Conservation (phyloP, 202 grass and related monocot genomes). For the Elaeis oleifera region DNA sequence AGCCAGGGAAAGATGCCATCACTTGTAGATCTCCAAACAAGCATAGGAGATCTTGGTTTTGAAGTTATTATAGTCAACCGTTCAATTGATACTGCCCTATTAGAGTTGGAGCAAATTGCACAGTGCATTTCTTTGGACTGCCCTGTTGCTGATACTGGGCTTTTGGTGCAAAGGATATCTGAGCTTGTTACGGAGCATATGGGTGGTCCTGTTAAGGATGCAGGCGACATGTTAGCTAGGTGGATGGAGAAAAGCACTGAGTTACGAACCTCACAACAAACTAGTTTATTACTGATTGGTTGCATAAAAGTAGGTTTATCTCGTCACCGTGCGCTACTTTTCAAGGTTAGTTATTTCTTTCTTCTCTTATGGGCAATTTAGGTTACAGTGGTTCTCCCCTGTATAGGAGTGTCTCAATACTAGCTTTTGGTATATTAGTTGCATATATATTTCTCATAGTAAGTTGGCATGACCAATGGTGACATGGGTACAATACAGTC, state of each 20-base stretch:
- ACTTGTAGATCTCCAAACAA: conserved; percentile 73
- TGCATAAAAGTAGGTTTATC: conserved; percentile 85
- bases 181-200: conserved; percentile 87
- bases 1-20: conserved; percentile 79
- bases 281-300: conserved; percentile 87
- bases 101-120: conserved; percentile 90
- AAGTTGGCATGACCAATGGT: too few species aligned
- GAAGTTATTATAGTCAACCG: conserved; percentile 97
- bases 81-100: conserved; percentile 63
- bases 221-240: conserved; percentile 64
- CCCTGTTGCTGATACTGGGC: conserved; percentile 53
- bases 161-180: conserved; percentile 84
- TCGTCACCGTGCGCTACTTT: conserved; percentile 91
- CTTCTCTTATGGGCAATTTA: not conserved
- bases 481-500: too few species aligned
- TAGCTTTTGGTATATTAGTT: conserved; percentile 39
- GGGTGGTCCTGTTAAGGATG: conserved; percentile 91
- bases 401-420: conserved; percentile 20
- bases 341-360: conserved; percentile 52
- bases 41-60: conserved; percentile 92
- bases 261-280: conserved; percentile 71
- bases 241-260: conserved; percentile 86
- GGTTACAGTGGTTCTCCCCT: not conserved
- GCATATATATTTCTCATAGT: too few species aligned
- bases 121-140: conserved; percentile 80